Base-by-base conservation (phyloP, 2,329 filamentous ascomycete species). In the Samsoniella hepiali region DNA sequence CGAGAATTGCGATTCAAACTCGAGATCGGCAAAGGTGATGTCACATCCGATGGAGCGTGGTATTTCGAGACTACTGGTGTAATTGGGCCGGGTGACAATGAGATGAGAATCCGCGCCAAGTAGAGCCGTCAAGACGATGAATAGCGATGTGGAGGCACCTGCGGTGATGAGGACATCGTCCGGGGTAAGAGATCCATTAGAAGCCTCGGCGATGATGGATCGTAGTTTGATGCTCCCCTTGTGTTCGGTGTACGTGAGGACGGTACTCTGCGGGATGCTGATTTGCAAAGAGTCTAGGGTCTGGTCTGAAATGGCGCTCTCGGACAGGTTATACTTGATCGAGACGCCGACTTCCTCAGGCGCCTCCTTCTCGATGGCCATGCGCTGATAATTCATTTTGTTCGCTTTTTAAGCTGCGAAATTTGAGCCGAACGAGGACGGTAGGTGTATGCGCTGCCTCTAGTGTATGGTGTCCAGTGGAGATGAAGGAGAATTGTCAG, bases 311-410 rank as follows among this genome's bases (percentile, higher is more conserved):
- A 71, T 64, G 42, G 67, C 65, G 50, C 67, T 71, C 49, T 71
- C 69, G 3, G 68, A 68, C 8, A 71, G 64, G 40, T 70, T 70
- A 61, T 67, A 66, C 29, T 67, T 66, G 63, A 71, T 70, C 32
- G 62, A 62, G 60, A 63, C 63, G 8, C 69, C 68, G 17, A 66
- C 66, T 57, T 71, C 69, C 42, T 71, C 69, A 0, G 68, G 69
- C 1, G 68, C 68, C 42, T 70, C 69, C 13, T 67, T 66, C 57
- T 71, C 69, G 56, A 71, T 70, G 27, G 66, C 53, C 67, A 69
- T 71, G 31, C 69, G 69, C 53, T 62, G 44, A 47, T 69, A 70
- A 49, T 69, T 66, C 69, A 71, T 71, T 17, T 47, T 47, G 45
- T 29, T 29, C n/a, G 3, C n/a, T 47, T 5, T 29, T 22, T 22